These are phyloP conservation scores for Neurospora sp. DNA, from an alignment of 495 filamentous ascomycete species.

Conservation along the genomic window DNA sequence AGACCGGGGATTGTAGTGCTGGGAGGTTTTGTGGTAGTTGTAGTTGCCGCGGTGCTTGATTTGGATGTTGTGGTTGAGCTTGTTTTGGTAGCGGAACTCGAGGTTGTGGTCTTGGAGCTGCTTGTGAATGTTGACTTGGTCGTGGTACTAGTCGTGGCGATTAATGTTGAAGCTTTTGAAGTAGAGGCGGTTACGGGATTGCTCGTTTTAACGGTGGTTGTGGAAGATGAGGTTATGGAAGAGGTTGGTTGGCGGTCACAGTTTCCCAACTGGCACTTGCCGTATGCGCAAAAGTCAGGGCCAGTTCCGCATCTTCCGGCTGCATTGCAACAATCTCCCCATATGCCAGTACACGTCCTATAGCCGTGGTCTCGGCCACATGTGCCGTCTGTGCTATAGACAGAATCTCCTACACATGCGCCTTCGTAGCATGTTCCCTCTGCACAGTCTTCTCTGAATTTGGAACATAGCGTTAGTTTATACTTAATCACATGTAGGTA, in stretches of 20 bases:
- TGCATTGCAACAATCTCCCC: slow-evolving; percentile 22
- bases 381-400: slow-evolving; percentile 17
- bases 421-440: slow-evolving; percentile 24
- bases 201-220: too few species aligned
- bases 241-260: not conserved
- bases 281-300: not conserved
- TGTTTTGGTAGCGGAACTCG: too few species aligned
- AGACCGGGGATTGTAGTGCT: not conserved
- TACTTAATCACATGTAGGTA: not conserved
- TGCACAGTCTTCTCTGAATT: slow-evolving; percentile 17
- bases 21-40: not conserved
- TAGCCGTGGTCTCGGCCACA: slow-evolving; percentile 16
- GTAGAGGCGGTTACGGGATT: too few species aligned
- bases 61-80: not conserved
- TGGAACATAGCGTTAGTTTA: not conserved
- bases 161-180: too few species aligned
- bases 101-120: too few species aligned
- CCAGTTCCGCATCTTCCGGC: slow-evolving; percentile 16
- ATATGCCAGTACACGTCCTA: slow-evolving; percentile 13
- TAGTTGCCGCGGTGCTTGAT: not conserved
- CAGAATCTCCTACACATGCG: slow-evolving; percentile 10
- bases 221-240: not conserved
- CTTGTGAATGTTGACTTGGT: too few species aligned
- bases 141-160: too few species aligned
- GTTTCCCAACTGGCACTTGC: not conserved